Evolutionary conservation across 1,284 basidiomycete genomes (phyloP).

Genomic region (Ganoderma leucocontextum): DNA sequence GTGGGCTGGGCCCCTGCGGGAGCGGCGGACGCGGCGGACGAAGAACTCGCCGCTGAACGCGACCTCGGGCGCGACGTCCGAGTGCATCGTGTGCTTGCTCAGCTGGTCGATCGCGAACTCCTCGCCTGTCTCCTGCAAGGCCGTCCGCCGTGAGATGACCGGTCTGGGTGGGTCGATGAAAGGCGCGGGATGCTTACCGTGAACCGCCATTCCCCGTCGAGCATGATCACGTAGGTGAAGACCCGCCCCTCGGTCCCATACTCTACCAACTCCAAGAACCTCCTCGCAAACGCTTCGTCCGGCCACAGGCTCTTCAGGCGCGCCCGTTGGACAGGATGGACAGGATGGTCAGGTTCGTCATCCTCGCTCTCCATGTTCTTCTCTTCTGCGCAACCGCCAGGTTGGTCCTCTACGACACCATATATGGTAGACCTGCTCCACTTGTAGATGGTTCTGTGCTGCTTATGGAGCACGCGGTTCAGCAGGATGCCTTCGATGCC

Average conservation of each 20-base stretch:
- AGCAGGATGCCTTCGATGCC: constrained; percentile 50
- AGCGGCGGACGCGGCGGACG: constrained; percentile 37
- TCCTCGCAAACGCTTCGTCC: constrained; percentile 42
- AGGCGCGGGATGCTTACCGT: constrained; percentile 37
- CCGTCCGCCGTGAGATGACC: not conserved
- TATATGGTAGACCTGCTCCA: constrained; percentile 50
- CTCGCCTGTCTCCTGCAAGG: constrained; percentile 51
- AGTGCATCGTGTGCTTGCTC: constrained; percentile 61
- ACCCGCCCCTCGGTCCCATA: constrained; percentile 52
- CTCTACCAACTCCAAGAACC: constrained; percentile 53
- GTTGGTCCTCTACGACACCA: constrained; percentile 39
- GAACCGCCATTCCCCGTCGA: constrained; percentile 55
- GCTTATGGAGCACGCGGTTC: constrained; percentile 50
- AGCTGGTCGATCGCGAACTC: constrained; percentile 57
- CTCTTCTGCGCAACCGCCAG: too few species aligned
- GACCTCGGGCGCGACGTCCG: constrained; percentile 51
- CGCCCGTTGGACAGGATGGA: not conserved
- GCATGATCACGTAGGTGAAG: constrained; percentile 56
- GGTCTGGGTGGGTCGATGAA: too few species aligned
- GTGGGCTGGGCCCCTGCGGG: constrained; percentile 2
- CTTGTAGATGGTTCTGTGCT: constrained; percentile 54
- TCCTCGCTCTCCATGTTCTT: constrained; percentile 6
- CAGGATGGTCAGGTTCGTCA: constrained; percentile 10
- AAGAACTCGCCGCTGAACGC: constrained; percentile 51
- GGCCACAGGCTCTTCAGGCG: not conserved